A percentile compares a stretch with the other conserved stretches of the same genome.
Evolutionary conservation across 148 eudicot genomes (phyloP).

Genomic region (Chenopodium formosanum): DNA sequence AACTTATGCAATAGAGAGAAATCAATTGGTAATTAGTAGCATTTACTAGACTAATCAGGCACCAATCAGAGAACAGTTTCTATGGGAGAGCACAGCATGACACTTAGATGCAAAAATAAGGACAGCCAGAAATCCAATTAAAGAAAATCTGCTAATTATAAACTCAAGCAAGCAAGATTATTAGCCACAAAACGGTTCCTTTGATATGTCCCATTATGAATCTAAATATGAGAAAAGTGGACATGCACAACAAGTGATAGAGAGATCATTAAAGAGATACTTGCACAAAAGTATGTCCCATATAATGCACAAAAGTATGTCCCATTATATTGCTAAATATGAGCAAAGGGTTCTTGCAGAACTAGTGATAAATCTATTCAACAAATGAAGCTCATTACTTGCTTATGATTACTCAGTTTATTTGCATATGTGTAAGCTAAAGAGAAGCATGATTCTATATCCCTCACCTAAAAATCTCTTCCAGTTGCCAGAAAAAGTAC

Average conservation of each 20-base stretch:
- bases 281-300: neutral
- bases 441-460: neutral
- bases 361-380: neutral
- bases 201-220: neutral
- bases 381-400: neutral
- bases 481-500: neutral
- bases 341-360: neutral
- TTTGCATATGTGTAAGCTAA: neutral
- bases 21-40: neutral
- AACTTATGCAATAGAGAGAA: constrained; percentile 4
- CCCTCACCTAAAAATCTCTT: no score
- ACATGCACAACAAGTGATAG: neutral
- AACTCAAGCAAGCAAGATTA: neutral
- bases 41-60: neutral
- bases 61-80: neutral
- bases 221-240: neutral
- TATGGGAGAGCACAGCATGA: neutral
- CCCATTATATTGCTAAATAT: neutral
- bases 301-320: neutral
- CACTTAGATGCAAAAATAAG: neutral
- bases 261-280: no score
- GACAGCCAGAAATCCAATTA: neutral
- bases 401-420: neutral
- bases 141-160: neutral
- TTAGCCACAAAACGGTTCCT: no score